Base-by-base conservation (phyloP, 192 early-diverging fungal species). In the Chytriomyces sp. region DNA sequence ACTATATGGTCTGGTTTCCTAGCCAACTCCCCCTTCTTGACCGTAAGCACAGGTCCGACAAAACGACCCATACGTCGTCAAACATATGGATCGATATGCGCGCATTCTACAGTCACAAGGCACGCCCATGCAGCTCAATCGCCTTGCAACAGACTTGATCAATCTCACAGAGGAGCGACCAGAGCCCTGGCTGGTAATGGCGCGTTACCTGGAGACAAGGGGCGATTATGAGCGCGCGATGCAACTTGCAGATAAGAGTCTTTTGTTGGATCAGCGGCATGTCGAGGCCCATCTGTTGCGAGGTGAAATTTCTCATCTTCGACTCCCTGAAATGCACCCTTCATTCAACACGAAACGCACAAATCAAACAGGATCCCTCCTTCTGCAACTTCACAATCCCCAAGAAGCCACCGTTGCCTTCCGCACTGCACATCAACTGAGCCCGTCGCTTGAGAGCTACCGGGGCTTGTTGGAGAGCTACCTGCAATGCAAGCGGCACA, bases 121-220 rank as follows among this genome's bases (percentile, higher is more conserved):
- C n/a, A 49, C 10, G 14, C n/a, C 30, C 1, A 31, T 59, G 31
- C 40, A 64, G 40, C 34, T 73, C 8, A 62, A 59, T 25, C 10
- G 8, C 6, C 49, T 73, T 19, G 62, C 60, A 17, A 34, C 62
- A 39, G 41, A 64, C 5, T 33, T 73, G 28, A 30, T 64, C 4
- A 5, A 22, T 19, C 8, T 59, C 12, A 26, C 62, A 6, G 12
- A 26, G 25, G 40, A 55, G 3, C 17, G 44, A 19, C 60, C 72
- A 26, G 72, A 73, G 37, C 39, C 61, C 4, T 73, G 72, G 72
- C 19, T 73, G 19, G 72, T 38, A 10, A 39, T 59, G 30, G 59
- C 72, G 8, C 49, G 57, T 19, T 73, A 64, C 31, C 54, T 41
- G 17, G 72, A 73, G 22, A 30, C 70, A 17, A 73, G 64, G 19